Evolutionary conservation across 139 green algal species (phyloP).

Genomic region (Tetraselmis chui): DNA sequence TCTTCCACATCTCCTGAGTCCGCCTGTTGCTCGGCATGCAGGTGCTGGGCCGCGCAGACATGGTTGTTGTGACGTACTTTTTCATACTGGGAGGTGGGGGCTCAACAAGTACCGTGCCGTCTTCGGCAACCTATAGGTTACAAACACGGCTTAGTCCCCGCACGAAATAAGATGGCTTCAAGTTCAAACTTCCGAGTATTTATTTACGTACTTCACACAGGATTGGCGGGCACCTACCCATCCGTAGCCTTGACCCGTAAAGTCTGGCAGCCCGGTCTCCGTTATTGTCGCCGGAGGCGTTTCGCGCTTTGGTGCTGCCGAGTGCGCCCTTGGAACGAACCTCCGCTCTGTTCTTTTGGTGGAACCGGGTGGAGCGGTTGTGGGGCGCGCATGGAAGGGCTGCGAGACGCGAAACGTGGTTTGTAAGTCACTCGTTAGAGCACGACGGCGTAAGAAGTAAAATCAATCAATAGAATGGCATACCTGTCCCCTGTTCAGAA

Average conservation of each 20-base stretch:
- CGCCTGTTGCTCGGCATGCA: neutral
- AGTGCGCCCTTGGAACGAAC: neutral
- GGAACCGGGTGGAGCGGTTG: neutral
- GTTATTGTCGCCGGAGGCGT: neutral
- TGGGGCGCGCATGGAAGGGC: neutral
- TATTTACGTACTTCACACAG: no score
- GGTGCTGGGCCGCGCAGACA: neutral
- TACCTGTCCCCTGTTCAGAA: neutral
- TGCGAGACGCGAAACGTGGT: neutral
- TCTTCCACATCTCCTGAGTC: neutral
- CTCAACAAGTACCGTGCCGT: neutral
- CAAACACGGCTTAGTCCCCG: no score
- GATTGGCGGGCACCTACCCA: neutral
- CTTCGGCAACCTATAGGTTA: neutral
- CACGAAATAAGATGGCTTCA: no score
- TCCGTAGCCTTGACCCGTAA: neutral
- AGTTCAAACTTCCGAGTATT: no score
- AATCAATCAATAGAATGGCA: no score
- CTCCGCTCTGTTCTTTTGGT: neutral
- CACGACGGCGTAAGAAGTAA: no score
- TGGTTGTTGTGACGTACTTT: neutral
- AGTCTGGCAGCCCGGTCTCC: neutral
- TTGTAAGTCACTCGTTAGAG: no score
- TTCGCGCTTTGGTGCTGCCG: neutral
- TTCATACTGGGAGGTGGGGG: neutral